Conservation (phyloP, 805 yeast genomes). For the Hanseniaspora guilliermondii region DNA sequence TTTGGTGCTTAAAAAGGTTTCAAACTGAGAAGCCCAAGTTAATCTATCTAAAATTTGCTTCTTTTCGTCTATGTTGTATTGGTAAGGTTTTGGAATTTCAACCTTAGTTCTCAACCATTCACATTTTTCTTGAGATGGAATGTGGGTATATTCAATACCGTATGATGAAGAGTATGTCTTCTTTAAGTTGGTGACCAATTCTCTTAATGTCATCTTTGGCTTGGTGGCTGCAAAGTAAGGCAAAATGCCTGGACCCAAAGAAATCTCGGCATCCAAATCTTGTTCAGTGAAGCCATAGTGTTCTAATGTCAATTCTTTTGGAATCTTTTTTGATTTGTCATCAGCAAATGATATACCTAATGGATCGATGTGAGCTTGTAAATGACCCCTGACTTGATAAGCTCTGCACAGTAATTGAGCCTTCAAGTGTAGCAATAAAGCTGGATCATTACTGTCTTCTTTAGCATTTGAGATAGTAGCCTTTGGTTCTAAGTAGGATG, state of each 20-base stretch:
- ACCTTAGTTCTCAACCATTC: constrained; percentile 97
- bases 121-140: constrained; percentile 87
- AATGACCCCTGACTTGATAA: constrained; percentile 96
- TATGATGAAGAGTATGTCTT: constrained; percentile 72
- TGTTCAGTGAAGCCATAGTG: constrained; percentile 83
- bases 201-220: constrained; percentile 56
- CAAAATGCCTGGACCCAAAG: constrained; percentile 93
- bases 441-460: constrained; percentile 31
- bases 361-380: constrained; percentile 93
- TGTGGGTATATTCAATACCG: constrained; percentile 93
- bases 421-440: constrained; percentile 77
- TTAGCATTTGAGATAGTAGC: constrained; percentile 27
- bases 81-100: constrained; percentile 80
- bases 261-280: constrained; percentile 71
- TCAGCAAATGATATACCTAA: constrained; percentile 78
- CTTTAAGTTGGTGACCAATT: constrained; percentile 69
- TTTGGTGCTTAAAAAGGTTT: constrained; percentile 81
- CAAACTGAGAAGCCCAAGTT: constrained; percentile 93
- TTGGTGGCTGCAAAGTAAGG: constrained; percentile 71
- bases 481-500: constrained; percentile 19
- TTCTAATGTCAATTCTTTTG: constrained; percentile 81
- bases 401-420: constrained; percentile 95
- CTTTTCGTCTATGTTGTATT: constrained; percentile 77
- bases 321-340: constrained; percentile 39
- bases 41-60: constrained; percentile 91